phyloP scores from a whole-genome alignment of 2,329 filamentous ascomycete species.

The Rosellinia necatrix region DNA sequence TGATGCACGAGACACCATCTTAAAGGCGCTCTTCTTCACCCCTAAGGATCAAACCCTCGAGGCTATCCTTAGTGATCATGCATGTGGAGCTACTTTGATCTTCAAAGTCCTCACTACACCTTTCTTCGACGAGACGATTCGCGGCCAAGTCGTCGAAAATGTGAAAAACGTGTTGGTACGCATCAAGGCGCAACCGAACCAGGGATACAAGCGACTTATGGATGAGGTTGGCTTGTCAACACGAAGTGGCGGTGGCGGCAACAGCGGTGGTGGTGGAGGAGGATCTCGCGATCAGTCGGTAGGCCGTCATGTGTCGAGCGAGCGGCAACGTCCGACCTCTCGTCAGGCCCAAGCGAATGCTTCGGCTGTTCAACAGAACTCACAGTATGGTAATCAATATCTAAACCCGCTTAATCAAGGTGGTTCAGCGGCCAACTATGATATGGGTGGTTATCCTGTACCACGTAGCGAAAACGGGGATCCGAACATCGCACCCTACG shows the following conservation, averaged over 20 bases:
- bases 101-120: constrained; percentile 98
- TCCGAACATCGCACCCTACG: constrained; percentile 54
- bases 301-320: constrained; percentile 50
- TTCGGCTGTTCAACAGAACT: constrained; percentile 42
- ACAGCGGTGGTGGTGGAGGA: constrained; percentile 9
- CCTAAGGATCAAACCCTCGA: constrained; percentile 84
- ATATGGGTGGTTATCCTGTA: constrained; percentile 54
- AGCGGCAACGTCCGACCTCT: constrained; percentile 61
- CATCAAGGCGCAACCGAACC: constrained; percentile 90
- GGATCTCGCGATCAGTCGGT: constrained; percentile 52
- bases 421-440: constrained; percentile 50
- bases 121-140: constrained; percentile 92
- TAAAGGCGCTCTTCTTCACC: constrained; percentile 92
- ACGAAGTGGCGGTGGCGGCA: constrained; percentile 51
- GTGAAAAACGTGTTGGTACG: constrained; percentile 86
- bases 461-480: constrained; percentile 60
- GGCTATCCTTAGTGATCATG: constrained; percentile 87
- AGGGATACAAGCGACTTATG: constrained; percentile 98
- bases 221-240: constrained; percentile 93
- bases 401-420: constrained; percentile 55
- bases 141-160: constrained; percentile 85
- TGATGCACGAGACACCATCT: constrained; percentile 86
- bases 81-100: constrained; percentile 91
- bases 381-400: constrained; percentile 54
- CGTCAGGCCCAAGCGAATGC: constrained; percentile 52